These are phyloP conservation scores for Pistacia vera DNA, from an alignment of 345 rosid species.

Conservation along the genomic window DNA sequence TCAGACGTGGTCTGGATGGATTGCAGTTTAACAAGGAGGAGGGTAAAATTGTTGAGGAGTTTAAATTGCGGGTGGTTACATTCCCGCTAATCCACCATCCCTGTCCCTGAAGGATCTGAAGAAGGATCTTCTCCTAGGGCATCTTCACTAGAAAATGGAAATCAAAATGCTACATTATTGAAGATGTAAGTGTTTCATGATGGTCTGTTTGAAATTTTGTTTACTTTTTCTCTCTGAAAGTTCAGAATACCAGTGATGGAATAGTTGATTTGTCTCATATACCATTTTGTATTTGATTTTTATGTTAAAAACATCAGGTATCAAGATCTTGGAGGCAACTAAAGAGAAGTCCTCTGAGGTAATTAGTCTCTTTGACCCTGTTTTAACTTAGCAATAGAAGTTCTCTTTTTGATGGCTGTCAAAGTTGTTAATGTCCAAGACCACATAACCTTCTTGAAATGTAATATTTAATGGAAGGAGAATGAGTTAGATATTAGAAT, in stretches of 20 bases:
- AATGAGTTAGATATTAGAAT: not conserved
- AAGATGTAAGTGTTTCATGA: conserved; percentile 44
- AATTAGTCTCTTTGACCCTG: conserved; percentile 10
- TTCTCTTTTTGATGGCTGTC: not conserved
- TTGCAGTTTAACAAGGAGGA: conserved; percentile 71
- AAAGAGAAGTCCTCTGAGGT: conserved; percentile 67
- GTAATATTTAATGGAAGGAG: not conserved
- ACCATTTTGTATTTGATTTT: conserved; percentile 1
- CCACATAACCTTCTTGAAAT: not conserved
- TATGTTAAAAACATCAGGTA: conserved; percentile 39
- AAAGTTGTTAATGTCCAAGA: not conserved
- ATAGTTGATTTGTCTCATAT: not conserved
- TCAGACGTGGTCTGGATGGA: not conserved
- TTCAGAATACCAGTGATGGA: conserved; percentile 5
- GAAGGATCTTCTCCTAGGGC: conserved; percentile 77
- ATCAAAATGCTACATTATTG: conserved; percentile 39
- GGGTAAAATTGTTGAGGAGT: conserved; percentile 65
- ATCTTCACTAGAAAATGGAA: conserved; percentile 54
- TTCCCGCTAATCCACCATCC: conserved; percentile 85
- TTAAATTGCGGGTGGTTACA: conserved; percentile 76
- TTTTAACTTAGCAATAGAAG: not conserved
- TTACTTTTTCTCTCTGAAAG: not conserved
- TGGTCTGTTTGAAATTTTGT: not conserved
- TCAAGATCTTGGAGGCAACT: conserved; percentile 60
- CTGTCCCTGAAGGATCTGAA: conserved; percentile 91